phyloP scores from a whole-genome alignment of 768 basidiomycete genomes.

The Leccinum truebloodii region DNA sequence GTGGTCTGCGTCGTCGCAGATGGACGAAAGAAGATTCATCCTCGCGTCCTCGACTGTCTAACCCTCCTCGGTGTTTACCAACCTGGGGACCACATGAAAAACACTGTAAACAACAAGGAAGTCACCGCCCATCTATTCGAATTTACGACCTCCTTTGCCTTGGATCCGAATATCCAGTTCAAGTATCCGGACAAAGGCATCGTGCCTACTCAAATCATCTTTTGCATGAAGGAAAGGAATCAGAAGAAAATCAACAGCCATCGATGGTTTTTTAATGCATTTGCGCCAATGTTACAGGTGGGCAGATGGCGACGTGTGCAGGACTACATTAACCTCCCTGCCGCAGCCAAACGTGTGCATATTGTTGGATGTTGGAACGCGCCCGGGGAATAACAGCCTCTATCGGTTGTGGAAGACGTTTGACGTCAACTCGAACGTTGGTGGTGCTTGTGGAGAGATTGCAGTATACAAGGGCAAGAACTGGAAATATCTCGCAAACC shows the following conservation, averaged over 20 bases:
- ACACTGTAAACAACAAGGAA: slow-evolving; percentile 67
- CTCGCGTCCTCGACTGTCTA: slow-evolving; percentile 83
- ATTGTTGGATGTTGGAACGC: slow-evolving; percentile 91
- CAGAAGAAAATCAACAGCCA: slow-evolving; percentile 98
- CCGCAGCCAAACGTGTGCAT: slow-evolving; percentile 86
- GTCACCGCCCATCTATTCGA: slow-evolving; percentile 82
- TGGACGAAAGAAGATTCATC: slow-evolving; percentile 79
- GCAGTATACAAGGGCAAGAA: slow-evolving; percentile 84
- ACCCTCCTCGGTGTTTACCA: slow-evolving; percentile 95
- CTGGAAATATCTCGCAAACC: slow-evolving; percentile 81
- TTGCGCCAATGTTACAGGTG: slow-evolving; percentile 79
- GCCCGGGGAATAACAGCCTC: slow-evolving; percentile 83
- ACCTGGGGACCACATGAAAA: slow-evolving; percentile 59
- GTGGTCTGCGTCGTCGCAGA: slow-evolving; percentile 93
- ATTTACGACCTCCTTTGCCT: slow-evolving; percentile 78
- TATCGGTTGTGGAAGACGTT: slow-evolving; percentile 97
- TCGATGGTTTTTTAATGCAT: slow-evolving; percentile 97
- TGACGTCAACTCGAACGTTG: slow-evolving; percentile 89
- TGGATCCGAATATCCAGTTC: slow-evolving; percentile 81
- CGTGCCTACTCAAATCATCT: slow-evolving; percentile 92
- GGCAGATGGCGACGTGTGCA: slow-evolving; percentile 15
- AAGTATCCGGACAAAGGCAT: slow-evolving; percentile 91
- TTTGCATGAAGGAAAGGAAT: slow-evolving; percentile 90
- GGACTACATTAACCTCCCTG: not conserved
- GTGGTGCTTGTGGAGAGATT: slow-evolving; percentile 97